Evolutionary conservation across 1,284 basidiomycete species (phyloP), one percentile per base, ranked within the genome.

Genomic region (Cryptococcus depauperatus): DNA sequence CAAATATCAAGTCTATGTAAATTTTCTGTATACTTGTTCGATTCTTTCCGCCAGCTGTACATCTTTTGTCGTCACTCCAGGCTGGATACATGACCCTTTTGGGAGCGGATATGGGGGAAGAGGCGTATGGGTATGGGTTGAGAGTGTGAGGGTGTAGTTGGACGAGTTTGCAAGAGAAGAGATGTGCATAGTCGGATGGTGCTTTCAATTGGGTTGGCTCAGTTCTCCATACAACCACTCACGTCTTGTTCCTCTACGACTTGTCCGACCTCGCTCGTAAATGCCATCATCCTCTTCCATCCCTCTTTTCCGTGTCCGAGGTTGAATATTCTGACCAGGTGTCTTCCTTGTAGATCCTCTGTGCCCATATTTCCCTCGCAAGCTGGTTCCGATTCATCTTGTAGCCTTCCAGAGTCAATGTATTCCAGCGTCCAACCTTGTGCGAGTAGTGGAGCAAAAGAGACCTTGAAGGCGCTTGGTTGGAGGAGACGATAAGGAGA

Each of bases 41-140:
- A 65, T 35, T 25, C 44, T 43, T 44, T 59, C 53, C 13, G 66
- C 66, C 8, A 68, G 49, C 13, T 41, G 40, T 14, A 66, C 28
- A 38, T 68, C 66, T 48, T 68, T 68, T 10, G 47, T 50, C 19
- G 66, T 68, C 11, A 68, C 58, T 5, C 66, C 66, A 2, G 64
- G 64, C 23, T 44, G 16, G 33, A 61, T 60, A 43, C 52, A 58
- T n/a, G 11, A 29, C 9, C 37, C 42, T 27, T 45, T 37, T 21
- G 42, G 43, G 22, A 41, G 46, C 19, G 48, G 46, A 13, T 55
- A 47, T 9, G 57, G 57, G 5, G 64, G 59, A 33, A 66, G 30
- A 3, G 66, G 66, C 35, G 66, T 66, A 50, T 68, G 66, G 4
- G 66, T 68, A 44, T 64, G 58, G 14, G 59, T 65, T 1, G 60